Evolutionary conservation across 164 flowering plant species (phyloP), one percentile per base, ranked within the genome.

Genomic region (Cinnamomum chago): DNA sequence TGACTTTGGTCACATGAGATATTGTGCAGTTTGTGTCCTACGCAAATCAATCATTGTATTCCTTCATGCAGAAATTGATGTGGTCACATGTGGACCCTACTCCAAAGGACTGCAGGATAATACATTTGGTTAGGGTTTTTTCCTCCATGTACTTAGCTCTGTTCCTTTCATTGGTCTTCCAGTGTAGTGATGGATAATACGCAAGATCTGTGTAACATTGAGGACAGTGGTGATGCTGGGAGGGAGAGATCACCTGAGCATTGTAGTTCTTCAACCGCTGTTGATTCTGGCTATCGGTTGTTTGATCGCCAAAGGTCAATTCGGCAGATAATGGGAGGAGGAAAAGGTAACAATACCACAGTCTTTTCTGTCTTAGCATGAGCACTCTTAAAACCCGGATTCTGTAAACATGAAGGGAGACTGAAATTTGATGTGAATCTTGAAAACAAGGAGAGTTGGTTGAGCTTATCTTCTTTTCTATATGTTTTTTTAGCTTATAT

Each of bases 301-400:
- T 80, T 80, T 71, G 80, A 68, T 73, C 73, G 81, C 15, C 70
- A 80, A 51, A 64, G 77, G 76, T 64, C 85, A 11, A 78, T 80
- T 64, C 76, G 50, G 52, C 81, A 80, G 67, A 78, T 80, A 50
- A 78, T 82, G 76, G 85, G 85, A 18, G 81, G 83, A 25, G 85
- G 85, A 28, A 82, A 76, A 82, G 85, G 85, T 80, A 66, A n/a
- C n/a, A 10, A 14, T n/a, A 3, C 18, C 14, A 40, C 52, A 33
- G 23, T n/a, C 22, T 47, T 30, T 12, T 62, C 20, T 23, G 20
- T 58, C 20, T 71, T 60, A 18, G 9, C 27, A 50, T 3, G n/a
- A 3, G 60, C 60, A 23, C 4, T 64, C 27, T 23, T 24, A 25
- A 23, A 13, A 13, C 67, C 28, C 11, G 4, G 28, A 23, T 64